Percentiles rank a stretch among this genome's conserved stretches.
phyloP scores from a whole-genome alignment of 2,329 filamentous ascomycete genomes.

The Simplicillium sp. region DNA sequence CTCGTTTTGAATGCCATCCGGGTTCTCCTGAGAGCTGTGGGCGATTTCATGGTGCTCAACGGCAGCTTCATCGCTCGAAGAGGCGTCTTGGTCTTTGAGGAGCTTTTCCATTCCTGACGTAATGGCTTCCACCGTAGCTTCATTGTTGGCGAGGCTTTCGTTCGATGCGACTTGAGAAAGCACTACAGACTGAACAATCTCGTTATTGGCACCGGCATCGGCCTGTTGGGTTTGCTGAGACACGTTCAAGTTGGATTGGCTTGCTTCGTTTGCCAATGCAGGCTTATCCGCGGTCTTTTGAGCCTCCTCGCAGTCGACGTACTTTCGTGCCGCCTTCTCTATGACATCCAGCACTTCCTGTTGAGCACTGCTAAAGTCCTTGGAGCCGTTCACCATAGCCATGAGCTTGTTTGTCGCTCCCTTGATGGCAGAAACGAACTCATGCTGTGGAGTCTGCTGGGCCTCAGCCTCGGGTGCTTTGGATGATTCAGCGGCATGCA shows the following conservation, averaged over 20 bases:
- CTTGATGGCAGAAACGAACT: constrained; percentile 23
- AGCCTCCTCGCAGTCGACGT: constrained; percentile 29
- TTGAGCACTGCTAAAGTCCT: constrained; percentile 23
- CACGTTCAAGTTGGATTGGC: too few species aligned
- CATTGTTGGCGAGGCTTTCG: background rate
- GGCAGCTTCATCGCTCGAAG: background rate
- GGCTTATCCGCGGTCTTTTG: constrained; percentile 7
- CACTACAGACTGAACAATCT: too few species aligned
- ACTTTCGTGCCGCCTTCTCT: constrained; percentile 39
- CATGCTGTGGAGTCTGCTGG: constrained; percentile 15
- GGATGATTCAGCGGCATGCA: background rate
- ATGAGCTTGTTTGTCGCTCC: constrained; percentile 33
- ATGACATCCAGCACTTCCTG: constrained; percentile 41
- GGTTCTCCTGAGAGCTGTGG: too few species aligned
- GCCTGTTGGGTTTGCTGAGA: background rate
- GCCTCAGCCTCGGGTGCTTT: constrained; percentile 9
- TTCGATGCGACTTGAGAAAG: too few species aligned
- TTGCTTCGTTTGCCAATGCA: too few species aligned
- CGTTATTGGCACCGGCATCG: background rate
- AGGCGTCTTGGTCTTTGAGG: background rate
- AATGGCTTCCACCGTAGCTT: background rate
- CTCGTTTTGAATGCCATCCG: background rate
- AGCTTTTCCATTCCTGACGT: background rate
- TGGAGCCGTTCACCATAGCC: constrained; percentile 26
- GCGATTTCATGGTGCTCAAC: background rate